Conservation (phyloP, 2,329 filamentous ascomycete genomes). For the Talaromyces sp. region DNA sequence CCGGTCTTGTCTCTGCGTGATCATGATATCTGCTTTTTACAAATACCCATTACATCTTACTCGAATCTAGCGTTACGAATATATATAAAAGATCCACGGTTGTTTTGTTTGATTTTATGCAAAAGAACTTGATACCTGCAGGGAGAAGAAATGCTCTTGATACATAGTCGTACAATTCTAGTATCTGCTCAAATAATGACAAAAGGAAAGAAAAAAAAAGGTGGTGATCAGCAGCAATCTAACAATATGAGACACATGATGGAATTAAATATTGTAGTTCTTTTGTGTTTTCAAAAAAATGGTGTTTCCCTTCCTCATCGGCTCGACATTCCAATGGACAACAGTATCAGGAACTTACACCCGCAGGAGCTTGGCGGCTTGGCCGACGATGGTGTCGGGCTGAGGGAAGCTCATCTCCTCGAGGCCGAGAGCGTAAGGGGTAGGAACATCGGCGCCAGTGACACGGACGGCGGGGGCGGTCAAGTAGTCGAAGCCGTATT, state of each 20-base stretch:
- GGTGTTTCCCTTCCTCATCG: slow-evolving; percentile 9
- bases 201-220: slow-evolving; percentile 17
- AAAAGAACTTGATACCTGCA: neutral
- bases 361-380: slow-evolving; percentile 81
- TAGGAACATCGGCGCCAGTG: slow-evolving; percentile 95
- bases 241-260: slow-evolving; percentile 30
- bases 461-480: slow-evolving; percentile 89
- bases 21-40: neutral
- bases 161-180: slow-evolving; percentile 16
- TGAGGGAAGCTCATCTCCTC: slow-evolving; percentile 95
- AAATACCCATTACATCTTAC: neutral
- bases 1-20: slow-evolving; percentile 15
- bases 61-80: neutral
- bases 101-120: neutral
- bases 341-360: slow-evolving; percentile 49
- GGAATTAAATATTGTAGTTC: slow-evolving; percentile 17
- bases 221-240: slow-evolving; percentile 17
- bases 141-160: neutral
- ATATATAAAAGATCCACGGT: neutral
- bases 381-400: slow-evolving; percentile 78
- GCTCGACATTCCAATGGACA: slow-evolving; percentile 8
- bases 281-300: neutral
- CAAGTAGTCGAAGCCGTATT: slow-evolving; percentile 97
- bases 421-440: slow-evolving; percentile 85
- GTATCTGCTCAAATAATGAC: slow-evolving; percentile 18